Conservation (phyloP, 1,284 basidiomycete genomes). For the Cutaneotrichosporon dermatis region DNA sequence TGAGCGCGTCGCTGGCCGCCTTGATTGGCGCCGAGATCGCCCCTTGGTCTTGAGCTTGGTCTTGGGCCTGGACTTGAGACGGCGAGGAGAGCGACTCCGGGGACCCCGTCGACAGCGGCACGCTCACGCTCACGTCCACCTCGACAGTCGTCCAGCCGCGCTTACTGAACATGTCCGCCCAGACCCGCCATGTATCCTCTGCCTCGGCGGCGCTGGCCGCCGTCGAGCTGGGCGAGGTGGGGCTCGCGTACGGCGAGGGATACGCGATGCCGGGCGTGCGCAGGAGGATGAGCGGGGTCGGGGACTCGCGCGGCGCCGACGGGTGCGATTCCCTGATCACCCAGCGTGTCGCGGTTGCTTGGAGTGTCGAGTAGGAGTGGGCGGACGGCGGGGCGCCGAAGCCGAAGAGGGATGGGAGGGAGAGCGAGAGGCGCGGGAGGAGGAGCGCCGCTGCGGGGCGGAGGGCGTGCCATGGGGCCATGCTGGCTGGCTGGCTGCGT, state of each 20-base stretch:
- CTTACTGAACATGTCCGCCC: conserved; percentile 56
- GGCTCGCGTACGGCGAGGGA: no score
- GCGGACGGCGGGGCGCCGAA: neutral
- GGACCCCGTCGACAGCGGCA: neutral
- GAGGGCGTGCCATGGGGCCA: neutral
- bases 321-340: conserved; percentile 30
- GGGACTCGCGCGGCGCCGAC: conserved; percentile 35
- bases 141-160: conserved; percentile 61
- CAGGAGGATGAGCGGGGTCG: conserved; percentile 39
- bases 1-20: conserved; percentile 25
- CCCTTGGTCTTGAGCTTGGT: neutral
- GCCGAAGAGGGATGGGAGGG: neutral
- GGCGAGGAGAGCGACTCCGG: no score
- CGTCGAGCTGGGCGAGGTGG: neutral
- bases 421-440: neutral
- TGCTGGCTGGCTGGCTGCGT: neutral
- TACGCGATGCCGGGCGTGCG: conserved; percentile 25
- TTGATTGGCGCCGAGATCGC: neutral
- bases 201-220: neutral
- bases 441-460: neutral
- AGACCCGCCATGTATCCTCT: conserved; percentile 24
- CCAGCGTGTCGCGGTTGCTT: conserved; percentile 26
- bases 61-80: no score
- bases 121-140: conserved; percentile 52
- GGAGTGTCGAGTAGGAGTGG: neutral